Base-by-base conservation (phyloP, 2,329 filamentous ascomycete species). In the Setomelanomma holmii region DNA sequence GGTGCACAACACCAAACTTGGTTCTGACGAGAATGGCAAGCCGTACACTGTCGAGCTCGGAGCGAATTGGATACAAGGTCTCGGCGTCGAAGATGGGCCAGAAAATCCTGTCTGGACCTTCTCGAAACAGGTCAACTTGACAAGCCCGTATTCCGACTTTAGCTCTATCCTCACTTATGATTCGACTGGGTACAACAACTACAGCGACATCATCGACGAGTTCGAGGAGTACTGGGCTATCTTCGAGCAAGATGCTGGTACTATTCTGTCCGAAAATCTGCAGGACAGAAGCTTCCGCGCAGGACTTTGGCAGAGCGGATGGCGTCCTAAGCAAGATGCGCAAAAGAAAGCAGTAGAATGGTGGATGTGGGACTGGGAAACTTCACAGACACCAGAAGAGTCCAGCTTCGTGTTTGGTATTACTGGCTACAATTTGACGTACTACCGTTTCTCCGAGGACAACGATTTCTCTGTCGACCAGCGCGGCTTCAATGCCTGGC, bases 51-150 rank as follows among this genome's bases (percentile, higher is more conserved):
- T 90, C 8, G 87, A 89, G 67, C 73, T 87, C 0, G 87, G 87
- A 2, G 87, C 87, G 5, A 90, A 89, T 56, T 90, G 87, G 87
- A 79, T 80, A 79, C 23, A 79, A 77, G 75, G 80, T 75, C 20
- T 66, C 76, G 21, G 77, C 72, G 22, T 63, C 24, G 58, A 66
- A 40, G 44, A 23, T 5, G 69, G 46, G 27, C 70, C 45, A 57
- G 81, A 85, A 41, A 87, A 89, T 43, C 87, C 86, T 0, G 82
- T 89, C 40, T 88, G 85, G 84, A 81, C 79, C 0, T 68, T 87
- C 33, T 71, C 82, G 0, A 80, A 87, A 69, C 86, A 88, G 63
- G 80, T 85, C 59, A 74, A 80, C 0, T 57, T 89, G 7, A 73
- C 75, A 1, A 88, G 82, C 43, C 80, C 77, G 0, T 83, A 79